A percentile compares a stretch with the other conserved stretches of the same genome.
Evolutionary conservation across 2,329 filamentous ascomycete species (phyloP).

Genomic region (Trichoderma koningiopsis): DNA sequence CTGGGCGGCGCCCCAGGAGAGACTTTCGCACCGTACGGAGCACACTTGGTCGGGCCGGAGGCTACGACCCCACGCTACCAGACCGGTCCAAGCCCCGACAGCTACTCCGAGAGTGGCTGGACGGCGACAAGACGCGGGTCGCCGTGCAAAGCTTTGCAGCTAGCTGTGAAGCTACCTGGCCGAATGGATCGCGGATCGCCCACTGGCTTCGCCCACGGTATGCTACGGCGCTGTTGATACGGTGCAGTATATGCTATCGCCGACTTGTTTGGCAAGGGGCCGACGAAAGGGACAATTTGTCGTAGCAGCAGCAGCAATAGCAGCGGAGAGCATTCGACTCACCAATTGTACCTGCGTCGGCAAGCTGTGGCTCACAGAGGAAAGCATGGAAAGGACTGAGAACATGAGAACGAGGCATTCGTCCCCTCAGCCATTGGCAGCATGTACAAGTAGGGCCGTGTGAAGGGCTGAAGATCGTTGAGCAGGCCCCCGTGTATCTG

Average conservation of each 20-base stretch:
- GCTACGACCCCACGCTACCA: constrained; percentile 22
- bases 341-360: background rate
- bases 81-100: constrained; percentile 21
- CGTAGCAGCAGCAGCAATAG: background rate
- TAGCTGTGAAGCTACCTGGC: constrained; percentile 10
- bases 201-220: constrained; percentile 8
- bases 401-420: background rate
- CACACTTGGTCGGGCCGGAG: constrained; percentile 26
- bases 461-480: constrained; percentile 18
- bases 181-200: constrained; percentile 20
- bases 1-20: constrained; percentile 1
- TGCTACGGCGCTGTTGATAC: background rate
- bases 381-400: background rate
- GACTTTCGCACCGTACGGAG: constrained; percentile 27
- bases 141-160: constrained; percentile 11
- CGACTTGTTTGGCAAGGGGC: constrained; percentile 12
- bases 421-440: background rate
- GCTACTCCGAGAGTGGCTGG: constrained; percentile 19
- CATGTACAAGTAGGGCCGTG: background rate
- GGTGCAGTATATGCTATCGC: constrained; percentile 8
- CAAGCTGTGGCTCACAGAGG: background rate
- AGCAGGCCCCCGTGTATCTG: constrained; percentile 25
- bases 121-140: constrained; percentile 4
- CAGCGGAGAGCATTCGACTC: background rate
- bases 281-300: background rate